Evolutionary conservation across 345 rosid species (phyloP).

Genomic region (Acer saccharum): DNA sequence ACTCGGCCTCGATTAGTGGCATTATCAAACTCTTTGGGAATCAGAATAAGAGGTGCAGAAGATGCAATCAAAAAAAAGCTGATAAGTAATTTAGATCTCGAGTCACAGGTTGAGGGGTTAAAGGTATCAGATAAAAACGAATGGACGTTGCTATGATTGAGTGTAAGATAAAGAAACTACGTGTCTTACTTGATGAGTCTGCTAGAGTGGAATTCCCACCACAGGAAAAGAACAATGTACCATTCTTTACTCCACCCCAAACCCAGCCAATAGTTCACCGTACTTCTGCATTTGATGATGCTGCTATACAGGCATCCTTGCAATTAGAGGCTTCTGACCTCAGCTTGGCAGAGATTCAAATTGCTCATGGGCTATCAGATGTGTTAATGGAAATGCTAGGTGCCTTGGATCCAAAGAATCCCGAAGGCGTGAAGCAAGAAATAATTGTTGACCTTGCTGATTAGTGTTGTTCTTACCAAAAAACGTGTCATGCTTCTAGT

Average conservation of each 20-base stretch:
- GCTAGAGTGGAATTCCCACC: conserved; percentile 94
- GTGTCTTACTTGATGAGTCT: conserved; percentile 34
- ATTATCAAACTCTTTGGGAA: too few relatives aligned
- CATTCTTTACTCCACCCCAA: conserved; percentile 95
- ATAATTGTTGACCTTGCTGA: too few relatives aligned
- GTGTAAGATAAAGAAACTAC: too few relatives aligned
- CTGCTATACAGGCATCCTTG: conserved; percentile 88
- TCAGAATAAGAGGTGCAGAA: too few relatives aligned
- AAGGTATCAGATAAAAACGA: too few relatives aligned
- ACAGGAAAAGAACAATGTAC: conserved; percentile 72
- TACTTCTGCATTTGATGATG: conserved; percentile 71
- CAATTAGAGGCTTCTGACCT: conserved; percentile 84
- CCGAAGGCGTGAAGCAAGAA: conserved; percentile 32
- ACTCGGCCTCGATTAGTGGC: too few relatives aligned
- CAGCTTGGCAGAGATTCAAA: conserved; percentile 76
- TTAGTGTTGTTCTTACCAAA: too few relatives aligned
- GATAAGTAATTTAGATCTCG: too few relatives aligned
- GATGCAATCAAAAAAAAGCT: too few relatives aligned
- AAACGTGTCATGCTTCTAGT: too few relatives aligned
- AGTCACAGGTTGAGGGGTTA: too few relatives aligned
- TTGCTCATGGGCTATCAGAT: conserved; percentile 70
- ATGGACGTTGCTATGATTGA: too few relatives aligned
- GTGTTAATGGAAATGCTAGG: conserved; percentile 83
- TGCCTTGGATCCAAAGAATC: conserved; percentile 78
- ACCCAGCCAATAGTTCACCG: conserved; percentile 68